Conservation (phyloP, 495 filamentous ascomycete genomes). For the Glonium stellatum region DNA sequence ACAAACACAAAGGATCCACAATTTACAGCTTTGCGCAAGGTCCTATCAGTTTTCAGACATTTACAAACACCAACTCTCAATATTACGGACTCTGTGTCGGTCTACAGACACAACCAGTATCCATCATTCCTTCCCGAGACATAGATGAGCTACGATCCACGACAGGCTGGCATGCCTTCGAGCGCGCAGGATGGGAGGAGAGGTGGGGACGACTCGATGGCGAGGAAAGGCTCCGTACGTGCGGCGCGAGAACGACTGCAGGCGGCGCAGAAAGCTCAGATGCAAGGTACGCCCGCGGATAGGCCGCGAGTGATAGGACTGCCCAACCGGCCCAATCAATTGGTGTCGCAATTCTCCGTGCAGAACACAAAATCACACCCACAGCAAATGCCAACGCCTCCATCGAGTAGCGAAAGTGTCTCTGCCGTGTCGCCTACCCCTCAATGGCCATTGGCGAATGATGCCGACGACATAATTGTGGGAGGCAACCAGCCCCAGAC, state of each 20-base stretch:
- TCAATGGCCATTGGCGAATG: constrained; percentile 26
- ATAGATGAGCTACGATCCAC: constrained; percentile 27
- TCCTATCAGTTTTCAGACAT: background rate
- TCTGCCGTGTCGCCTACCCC: constrained; percentile 14
- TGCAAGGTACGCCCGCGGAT: constrained; percentile 10
- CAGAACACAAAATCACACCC: constrained; percentile 6
- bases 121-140: constrained; percentile 11
- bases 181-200: constrained; percentile 8
- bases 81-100: constrained; percentile 16
- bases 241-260: constrained; percentile 27
- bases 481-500: background rate
- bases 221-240: constrained; percentile 26
- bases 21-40: background rate
- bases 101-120: constrained; percentile 20
- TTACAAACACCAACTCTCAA: background rate
- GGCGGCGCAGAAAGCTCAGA: constrained; percentile 2
- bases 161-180: constrained; percentile 17
- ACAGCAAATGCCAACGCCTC: constrained; percentile 9
- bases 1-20: background rate
- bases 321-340: constrained; percentile 22
- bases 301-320: constrained; percentile 19
- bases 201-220: constrained; percentile 5
- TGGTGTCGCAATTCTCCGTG: constrained; percentile 24
- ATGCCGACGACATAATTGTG: constrained; percentile 6
- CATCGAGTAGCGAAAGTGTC: constrained; percentile 4